A percentile compares a stretch with the other conserved stretches of the same genome.
Evolutionary conservation across 2,329 filamentous ascomycete genomes (phyloP).

Genomic region (Daldinia sp.): DNA sequence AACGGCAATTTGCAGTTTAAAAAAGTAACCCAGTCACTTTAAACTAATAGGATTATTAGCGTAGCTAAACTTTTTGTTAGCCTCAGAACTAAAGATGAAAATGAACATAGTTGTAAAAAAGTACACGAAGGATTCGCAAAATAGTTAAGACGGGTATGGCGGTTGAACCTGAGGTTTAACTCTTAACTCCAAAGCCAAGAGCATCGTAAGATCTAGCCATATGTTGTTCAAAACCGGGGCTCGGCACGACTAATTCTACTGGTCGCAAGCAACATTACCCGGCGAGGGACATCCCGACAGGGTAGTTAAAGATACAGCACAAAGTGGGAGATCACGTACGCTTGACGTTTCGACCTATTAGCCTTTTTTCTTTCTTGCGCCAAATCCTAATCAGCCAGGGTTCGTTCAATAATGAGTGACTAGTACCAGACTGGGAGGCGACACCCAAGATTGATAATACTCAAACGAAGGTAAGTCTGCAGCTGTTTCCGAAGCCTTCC

Average conservation of each 20-base stretch:
- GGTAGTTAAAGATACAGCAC: constrained; percentile 52
- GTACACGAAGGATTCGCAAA: constrained; percentile 5
- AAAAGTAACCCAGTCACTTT: constrained; percentile 38
- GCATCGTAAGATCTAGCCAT: constrained; percentile 23
- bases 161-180: constrained; percentile 25
- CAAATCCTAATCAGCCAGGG: constrained; percentile 25
- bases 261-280: constrained; percentile 42
- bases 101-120: constrained; percentile 13
- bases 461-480: constrained; percentile 31
- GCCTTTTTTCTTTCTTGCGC: constrained; percentile 48
- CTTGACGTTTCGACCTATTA: constrained; percentile 57
- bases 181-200: constrained; percentile 22
- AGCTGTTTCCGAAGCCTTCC: constrained; percentile 33
- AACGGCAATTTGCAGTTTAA: constrained; percentile 32
- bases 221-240: constrained; percentile 28
- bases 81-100: constrained; percentile 17
- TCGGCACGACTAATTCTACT: constrained; percentile 45
- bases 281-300: constrained; percentile 40
- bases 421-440: constrained; percentile 34
- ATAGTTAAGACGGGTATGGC: constrained; percentile 15
- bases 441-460: constrained; percentile 29
- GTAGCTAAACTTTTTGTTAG: constrained; percentile 21
- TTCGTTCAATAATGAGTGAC: constrained; percentile 24
- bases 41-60: constrained; percentile 20
- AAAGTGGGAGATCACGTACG: constrained; percentile 57